Base-by-base conservation (phyloP, 2,329 filamentous ascomycete genomes). In the Tolypocladium endophyticum region DNA sequence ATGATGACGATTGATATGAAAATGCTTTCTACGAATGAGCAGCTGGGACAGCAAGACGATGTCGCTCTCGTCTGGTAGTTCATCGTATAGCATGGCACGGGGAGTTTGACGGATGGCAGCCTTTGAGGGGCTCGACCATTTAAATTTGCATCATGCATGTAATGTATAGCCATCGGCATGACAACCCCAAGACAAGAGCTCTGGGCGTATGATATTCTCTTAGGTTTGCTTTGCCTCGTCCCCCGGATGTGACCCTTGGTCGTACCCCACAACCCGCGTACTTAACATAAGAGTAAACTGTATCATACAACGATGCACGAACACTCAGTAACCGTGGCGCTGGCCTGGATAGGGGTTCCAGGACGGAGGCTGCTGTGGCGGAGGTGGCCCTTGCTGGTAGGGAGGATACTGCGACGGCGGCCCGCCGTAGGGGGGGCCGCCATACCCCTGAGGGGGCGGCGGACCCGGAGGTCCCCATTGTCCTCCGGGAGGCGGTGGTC, bases 261-360 rank as follows among this genome's bases (percentile, higher is more conserved):
- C 25, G 28, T 30, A 35, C 18, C 30, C 50, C 50, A 3, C 28
- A 14, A 30, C 28, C 16, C 16, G 16, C 11, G 25, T 30, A 4
- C 8, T 7, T 18, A 20, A 33, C 12, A 16, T 20, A 20, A 20
- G n/a, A 35, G 18, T 4, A 35, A 33, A n/a, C 8, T 35, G 11
- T n/a, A 3, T 2, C 18, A 14, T 33, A 55, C 43, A 56, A 12
- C 36, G 45, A 7, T 20, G 47, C 11, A 52, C 28, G 6, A 35
- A 18, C 9, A n/a, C n/a, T 61, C 62, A 73, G 61, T 73, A 73
- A n/a, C 71, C 67, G 52, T 69, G 73, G 55, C 67, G 66, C 60
- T 74, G 73, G 18, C 74, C 74, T n/a, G 72, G 73, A 57, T 75
- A 76, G 57, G 73, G 68, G 54, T 66, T 68, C 72, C 73, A 76